Evolutionary conservation across 371 early-diverging fungal genomes (phyloP), one percentile per base, ranked within the genome.

Genomic region (Rhizomucor miehei): DNA sequence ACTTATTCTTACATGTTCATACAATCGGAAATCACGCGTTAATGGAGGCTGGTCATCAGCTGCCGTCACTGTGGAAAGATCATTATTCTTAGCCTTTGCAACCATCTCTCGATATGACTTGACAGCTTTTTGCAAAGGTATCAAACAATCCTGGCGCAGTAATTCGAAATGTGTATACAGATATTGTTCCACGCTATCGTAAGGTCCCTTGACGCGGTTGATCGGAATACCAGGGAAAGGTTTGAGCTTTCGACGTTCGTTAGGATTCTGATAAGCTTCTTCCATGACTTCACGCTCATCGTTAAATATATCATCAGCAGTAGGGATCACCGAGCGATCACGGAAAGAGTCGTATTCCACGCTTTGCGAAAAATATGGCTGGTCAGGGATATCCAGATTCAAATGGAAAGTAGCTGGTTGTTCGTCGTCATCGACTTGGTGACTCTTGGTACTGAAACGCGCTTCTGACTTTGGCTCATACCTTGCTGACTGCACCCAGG

Each of bases 81-180:
- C 51, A 11, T 48, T 36, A 16, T 29, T 12, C 12, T 50, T 25
- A 35, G n/a, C 36, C 8, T 20, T 23, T 36, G 36, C 34, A 5
- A 17, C 19, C 5, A 21, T 11, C 60, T 62, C 25, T 54, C 75
- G 68, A 29, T 78, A 83, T 0, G 59, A 49, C 17, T 63, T 58
- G 35, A 85, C 75, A 3, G 84, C 81, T 16, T 70, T 67, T 41
- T 80, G 69, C 14, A 85, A 59, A 11, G 85, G 84, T 0, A 84
- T 71, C 20, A 80, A 54, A 20, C 77, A 71, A 52, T 88, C 89
- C 16, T 84, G 84, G 0, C 87, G 72, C 63, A 89, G 69, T 43
- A 89, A 60, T 36, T 72, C 75, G 52, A 81, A 88, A 41, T 88
- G 87, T 0, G 87, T 84, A 53, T 82, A 76, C 1, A 87, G 51